Conservation (phyloP, 2,329 filamentous ascomycete species). For the Calonectria pteridis region DNA sequence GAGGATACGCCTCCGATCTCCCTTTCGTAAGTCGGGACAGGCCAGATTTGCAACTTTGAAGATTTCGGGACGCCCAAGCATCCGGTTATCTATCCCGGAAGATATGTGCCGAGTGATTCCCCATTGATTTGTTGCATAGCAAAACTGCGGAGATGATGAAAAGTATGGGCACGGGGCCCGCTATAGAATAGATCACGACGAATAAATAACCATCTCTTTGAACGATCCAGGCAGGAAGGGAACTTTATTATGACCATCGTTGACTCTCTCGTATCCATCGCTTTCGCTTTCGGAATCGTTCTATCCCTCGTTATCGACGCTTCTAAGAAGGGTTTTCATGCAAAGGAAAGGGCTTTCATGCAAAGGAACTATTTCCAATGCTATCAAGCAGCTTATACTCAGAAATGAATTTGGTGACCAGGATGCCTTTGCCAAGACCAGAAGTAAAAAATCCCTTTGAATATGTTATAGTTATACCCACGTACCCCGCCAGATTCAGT, state of each 20-base stretch:
- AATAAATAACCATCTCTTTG: too few species aligned
- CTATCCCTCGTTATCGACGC: background rate
- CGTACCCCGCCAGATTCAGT: too few species aligned
- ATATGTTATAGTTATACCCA: too few species aligned
- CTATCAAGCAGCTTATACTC: too few species aligned
- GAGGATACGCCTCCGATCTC: background rate
- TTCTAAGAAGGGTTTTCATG: too few species aligned
- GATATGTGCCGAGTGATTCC: background rate
- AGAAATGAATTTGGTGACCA: too few species aligned
- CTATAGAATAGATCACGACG: background rate
- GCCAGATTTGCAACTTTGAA: background rate
- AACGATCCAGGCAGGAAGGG: background rate
- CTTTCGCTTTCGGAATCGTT: background rate
- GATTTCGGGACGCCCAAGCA: background rate
- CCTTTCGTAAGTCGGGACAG: background rate
- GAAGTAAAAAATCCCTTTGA: too few species aligned
- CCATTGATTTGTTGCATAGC: background rate
- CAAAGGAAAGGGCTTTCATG: too few species aligned
- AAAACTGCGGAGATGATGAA: background rate
- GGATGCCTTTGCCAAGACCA: too few species aligned
- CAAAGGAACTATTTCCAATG: too few species aligned
- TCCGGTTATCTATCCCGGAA: accelerated
- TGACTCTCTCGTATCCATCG: background rate
- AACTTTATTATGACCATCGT: background rate
- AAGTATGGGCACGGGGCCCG: background rate